Evolutionary conservation across 176 grass and related monocot genomes (phyloP).

Genomic region (Oryza longistaminata): DNA sequence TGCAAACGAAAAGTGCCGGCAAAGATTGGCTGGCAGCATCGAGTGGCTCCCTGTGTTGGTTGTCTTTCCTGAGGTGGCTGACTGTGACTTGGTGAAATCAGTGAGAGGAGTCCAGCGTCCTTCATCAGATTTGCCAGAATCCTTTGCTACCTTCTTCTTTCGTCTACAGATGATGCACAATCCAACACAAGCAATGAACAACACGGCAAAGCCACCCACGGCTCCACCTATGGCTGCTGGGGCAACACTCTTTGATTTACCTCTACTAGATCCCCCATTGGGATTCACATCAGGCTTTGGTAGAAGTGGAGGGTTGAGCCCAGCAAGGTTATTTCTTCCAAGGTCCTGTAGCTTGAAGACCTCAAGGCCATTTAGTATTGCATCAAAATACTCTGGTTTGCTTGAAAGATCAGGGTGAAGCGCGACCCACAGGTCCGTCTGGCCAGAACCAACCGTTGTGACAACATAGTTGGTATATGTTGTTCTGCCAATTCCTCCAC

Average conservation of each 20-base stretch:
- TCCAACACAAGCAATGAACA: constrained; percentile 27
- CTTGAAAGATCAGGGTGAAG: constrained; percentile 60
- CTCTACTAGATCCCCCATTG: background rate
- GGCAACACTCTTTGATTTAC: background rate
- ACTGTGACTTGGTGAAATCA: constrained; percentile 33
- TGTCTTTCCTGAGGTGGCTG: constrained; percentile 30
- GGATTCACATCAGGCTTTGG: background rate
- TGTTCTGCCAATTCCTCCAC: constrained; percentile 47
- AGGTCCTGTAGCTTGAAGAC: constrained; percentile 51
- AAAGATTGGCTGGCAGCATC: constrained; percentile 50
- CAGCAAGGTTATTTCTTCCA: constrained; percentile 44
- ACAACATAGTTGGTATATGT: constrained; percentile 47
- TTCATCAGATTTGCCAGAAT: constrained; percentile 13
- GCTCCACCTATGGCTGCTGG: constrained; percentile 34
- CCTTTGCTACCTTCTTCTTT: constrained; percentile 50
- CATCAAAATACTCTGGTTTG: constrained; percentile 58
- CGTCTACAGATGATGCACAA: constrained; percentile 35
- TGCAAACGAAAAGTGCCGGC: constrained; percentile 55
- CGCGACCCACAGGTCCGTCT: constrained; percentile 61
- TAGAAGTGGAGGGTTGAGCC: constrained; percentile 42
- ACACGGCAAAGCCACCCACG: constrained; percentile 24
- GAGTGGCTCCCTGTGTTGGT: constrained; percentile 44
- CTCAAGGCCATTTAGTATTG: constrained; percentile 82
- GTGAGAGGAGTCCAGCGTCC: constrained; percentile 45
- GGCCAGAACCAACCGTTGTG: constrained; percentile 13